Evolutionary conservation across 345 rosid species (phyloP).

Genomic region (Brassica juncea): DNA sequence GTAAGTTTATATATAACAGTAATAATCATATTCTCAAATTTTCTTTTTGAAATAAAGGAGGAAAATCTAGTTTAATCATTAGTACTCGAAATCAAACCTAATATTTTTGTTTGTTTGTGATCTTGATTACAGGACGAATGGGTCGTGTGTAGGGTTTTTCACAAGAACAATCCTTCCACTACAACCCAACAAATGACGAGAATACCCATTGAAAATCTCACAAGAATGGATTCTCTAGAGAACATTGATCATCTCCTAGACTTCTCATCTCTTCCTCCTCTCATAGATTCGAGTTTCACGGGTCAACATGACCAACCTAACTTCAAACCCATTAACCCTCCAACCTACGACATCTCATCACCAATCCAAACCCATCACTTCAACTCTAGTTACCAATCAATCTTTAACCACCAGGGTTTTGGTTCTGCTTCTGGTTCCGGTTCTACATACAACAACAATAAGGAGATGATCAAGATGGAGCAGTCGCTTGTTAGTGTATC

Average conservation of each 20-base stretch:
- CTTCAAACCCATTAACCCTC: constrained; percentile 37
- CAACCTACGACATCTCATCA: constrained; percentile 28
- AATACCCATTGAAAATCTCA: constrained; percentile 33
- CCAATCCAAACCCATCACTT: constrained; percentile 24
- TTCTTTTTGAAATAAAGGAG: constrained; percentile 6
- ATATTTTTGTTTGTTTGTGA: constrained; percentile 11
- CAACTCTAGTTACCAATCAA: constrained; percentile 26
- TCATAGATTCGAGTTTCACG: constrained; percentile 34
- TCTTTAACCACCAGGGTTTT: constrained; percentile 31
- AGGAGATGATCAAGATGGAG: constrained; percentile 41
- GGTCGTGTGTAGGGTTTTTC: constrained; percentile 94
- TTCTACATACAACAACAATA: constrained; percentile 27
- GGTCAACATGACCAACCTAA: constrained; percentile 12
- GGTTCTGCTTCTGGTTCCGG: constrained; percentile 26
- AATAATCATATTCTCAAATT: background rate
- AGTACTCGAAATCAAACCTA: background rate
- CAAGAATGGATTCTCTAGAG: constrained; percentile 39
- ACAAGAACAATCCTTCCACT: constrained; percentile 56
- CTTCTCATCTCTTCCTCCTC: constrained; percentile 45
- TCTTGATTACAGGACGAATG: constrained; percentile 77
- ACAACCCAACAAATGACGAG: constrained; percentile 36
- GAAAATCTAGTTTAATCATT: background rate
- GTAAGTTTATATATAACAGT: constrained; percentile 38
- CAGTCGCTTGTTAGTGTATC: constrained; percentile 37
- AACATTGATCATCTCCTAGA: constrained; percentile 42